Conservation (phyloP, 192 early-diverging fungal genomes). For the Piromyces finnis region DNA sequence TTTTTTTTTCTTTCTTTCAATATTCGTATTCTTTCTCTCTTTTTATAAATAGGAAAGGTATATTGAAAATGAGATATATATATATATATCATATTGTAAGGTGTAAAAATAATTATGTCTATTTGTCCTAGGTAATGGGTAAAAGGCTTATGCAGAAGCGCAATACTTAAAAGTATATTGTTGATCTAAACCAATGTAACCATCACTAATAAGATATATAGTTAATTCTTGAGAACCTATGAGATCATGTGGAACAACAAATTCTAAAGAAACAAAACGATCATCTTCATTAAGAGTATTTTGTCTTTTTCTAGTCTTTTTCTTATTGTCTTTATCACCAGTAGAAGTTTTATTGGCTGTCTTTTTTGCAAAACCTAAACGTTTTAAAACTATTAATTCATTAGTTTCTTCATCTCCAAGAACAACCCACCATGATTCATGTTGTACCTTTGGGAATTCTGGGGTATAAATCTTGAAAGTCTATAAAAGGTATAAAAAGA, state of each 20-base stretch:
- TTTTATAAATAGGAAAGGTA: too few species aligned
- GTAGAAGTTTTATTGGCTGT: not conserved
- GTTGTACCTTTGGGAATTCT: slow-evolving; percentile 76
- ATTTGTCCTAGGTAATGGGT: too few species aligned
- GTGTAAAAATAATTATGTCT: too few species aligned
- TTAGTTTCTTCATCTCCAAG: slow-evolving; percentile 43
- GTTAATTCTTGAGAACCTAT: slow-evolving; percentile 31
- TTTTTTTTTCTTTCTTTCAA: too few species aligned
- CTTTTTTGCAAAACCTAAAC: slow-evolving; percentile 18
- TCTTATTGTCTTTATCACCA: slow-evolving; percentile 6
- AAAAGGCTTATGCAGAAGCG: too few species aligned
- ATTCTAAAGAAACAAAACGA: slow-evolving; percentile 4
- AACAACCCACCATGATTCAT: slow-evolving; percentile 86
- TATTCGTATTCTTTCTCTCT: too few species aligned
- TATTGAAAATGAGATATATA: too few species aligned
- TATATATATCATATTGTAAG: too few species aligned
- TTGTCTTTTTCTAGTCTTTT: slow-evolving; percentile 9
- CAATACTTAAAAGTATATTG: not conserved
- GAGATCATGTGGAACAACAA: slow-evolving; percentile 38
- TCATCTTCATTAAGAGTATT: slow-evolving; percentile 16
- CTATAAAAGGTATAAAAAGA: not conserved
- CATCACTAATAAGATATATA: slow-evolving; percentile 55
- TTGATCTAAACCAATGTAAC: slow-evolving; percentile 33
- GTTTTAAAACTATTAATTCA: slow-evolving; percentile 62
- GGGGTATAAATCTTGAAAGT: slow-evolving; percentile 55